Conservation (phyloP, 345 rosid species). For the Citrus unshiu region DNA sequence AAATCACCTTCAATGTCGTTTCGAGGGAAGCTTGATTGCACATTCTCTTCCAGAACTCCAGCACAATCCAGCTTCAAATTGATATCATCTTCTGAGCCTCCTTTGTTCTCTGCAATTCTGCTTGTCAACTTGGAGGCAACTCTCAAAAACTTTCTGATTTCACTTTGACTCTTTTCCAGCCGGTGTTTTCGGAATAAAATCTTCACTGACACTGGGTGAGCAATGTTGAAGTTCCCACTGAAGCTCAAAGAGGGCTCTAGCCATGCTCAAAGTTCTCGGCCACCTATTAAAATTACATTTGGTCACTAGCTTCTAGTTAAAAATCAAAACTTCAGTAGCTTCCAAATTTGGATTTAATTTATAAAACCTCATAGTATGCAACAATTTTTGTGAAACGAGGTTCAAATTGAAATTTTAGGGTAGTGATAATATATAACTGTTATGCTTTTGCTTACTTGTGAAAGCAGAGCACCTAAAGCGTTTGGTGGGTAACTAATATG, state of each 20-base stretch:
- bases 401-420: not conserved
- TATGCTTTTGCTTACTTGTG: too few relatives aligned
- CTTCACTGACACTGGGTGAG: not conserved
- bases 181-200: conserved; percentile 32
- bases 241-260: conserved; percentile 43
- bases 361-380: not conserved
- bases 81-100: not conserved
- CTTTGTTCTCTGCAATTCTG: conserved; percentile 2
- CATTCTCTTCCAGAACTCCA: not conserved
- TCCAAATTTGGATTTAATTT: conserved; percentile 1
- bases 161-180: conserved; percentile 22
- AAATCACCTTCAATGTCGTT: not conserved
- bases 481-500: too few relatives aligned
- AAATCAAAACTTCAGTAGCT: not conserved
- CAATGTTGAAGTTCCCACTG: conserved; percentile 35
- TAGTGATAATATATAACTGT: too few relatives aligned
- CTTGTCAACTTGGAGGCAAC: conserved; percentile 8
- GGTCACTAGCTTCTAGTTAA: not conserved
- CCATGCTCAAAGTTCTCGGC: conserved; percentile 54
- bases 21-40: not conserved
- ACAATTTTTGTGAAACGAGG: not conserved
- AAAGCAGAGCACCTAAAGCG: too few relatives aligned
- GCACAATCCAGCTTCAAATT: not conserved
- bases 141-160: conserved; percentile 13
- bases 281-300: conserved; percentile 24